Percentiles rank a stretch among this genome's conserved stretches.
These are phyloP conservation scores for Syzygium aromaticum DNA, from an alignment of 345 rosid species.

Conservation along the genomic window DNA sequence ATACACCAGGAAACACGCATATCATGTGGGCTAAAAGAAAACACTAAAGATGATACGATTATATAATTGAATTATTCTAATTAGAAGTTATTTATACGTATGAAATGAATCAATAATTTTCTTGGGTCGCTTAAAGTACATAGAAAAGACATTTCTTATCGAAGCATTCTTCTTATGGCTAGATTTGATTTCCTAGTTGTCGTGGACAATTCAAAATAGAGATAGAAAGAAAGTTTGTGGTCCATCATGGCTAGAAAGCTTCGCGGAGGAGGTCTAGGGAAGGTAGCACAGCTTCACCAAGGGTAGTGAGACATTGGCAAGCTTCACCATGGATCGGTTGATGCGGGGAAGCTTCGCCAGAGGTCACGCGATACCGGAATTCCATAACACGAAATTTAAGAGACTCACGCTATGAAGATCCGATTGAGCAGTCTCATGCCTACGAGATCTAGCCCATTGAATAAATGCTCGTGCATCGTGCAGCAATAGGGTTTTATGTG, in stretches of 20 bases:
- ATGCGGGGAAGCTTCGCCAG: neutral
- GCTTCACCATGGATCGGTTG: neutral
- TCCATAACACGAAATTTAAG: neutral
- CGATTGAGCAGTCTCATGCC: neutral
- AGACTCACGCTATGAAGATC: too few species aligned
- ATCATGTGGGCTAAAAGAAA: neutral
- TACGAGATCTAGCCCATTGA: rapidly evolving
- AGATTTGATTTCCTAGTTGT: too few species aligned
- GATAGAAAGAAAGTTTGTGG: too few species aligned
- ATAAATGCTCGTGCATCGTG: rapidly evolving
- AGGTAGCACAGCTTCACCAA: neutral
- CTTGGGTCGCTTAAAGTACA: neutral
- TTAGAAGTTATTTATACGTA: neutral
- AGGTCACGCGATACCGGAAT: neutral
- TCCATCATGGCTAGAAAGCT: too few species aligned
- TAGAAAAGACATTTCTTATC: neutral
- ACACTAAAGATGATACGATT: rapidly evolving
- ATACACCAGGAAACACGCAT: neutral
- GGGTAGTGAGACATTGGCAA: too few species aligned
- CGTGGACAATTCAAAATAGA: too few species aligned
- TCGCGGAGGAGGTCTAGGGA: neutral
- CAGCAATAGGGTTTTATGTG: rapidly evolving
- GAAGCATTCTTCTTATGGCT: neutral
- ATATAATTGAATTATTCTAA: neutral
- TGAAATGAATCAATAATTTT: neutral